phyloP scores from a whole-genome alignment of 768 basidiomycete species.

The Coprinellus micaceus region DNA sequence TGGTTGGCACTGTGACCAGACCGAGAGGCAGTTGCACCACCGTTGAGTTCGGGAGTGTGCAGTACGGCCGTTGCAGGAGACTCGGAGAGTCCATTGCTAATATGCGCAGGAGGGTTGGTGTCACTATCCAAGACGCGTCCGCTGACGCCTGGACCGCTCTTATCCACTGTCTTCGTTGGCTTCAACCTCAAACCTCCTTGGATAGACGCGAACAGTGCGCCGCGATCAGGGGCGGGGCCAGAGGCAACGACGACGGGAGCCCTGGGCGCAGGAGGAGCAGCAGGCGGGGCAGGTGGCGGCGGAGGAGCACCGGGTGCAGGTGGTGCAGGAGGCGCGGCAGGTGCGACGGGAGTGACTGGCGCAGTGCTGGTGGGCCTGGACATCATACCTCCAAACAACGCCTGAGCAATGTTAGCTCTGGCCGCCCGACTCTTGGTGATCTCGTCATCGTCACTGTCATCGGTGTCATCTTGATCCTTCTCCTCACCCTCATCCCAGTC shows the following conservation, averaged over 20 bases:
- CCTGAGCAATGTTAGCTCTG: constrained; percentile 69
- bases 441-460: constrained; percentile 81
- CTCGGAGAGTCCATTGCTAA: constrained; percentile 35
- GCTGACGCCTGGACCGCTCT: constrained; percentile 62
- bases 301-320: constrained; percentile 27
- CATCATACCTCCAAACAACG: constrained; percentile 72
- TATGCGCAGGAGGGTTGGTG: constrained; percentile 63
- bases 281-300: constrained; percentile 24
- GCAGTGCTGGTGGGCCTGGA: constrained; percentile 61
- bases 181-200: constrained; percentile 68
- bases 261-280: constrained; percentile 37
- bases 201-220: constrained; percentile 75
- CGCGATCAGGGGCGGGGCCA: constrained; percentile 45
- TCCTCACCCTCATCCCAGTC: constrained; percentile 88
- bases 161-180: constrained; percentile 80
- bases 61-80: not conserved
- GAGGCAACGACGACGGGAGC: constrained; percentile 29
- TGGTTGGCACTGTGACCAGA: constrained; percentile 53
- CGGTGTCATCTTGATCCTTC: constrained; percentile 54
- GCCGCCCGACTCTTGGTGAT: constrained; percentile 58
- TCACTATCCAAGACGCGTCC: constrained; percentile 77
- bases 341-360: constrained; percentile 34
- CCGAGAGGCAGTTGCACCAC: constrained; percentile 12
- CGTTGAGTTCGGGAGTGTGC: too few relatives aligned
- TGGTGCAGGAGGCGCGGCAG: constrained; percentile 21